A percentile compares a stretch with the other conserved stretches of the same genome.
Conservation (phyloP, 371 early-diverging fungal genomes). For the Entomophthora muscae region DNA sequence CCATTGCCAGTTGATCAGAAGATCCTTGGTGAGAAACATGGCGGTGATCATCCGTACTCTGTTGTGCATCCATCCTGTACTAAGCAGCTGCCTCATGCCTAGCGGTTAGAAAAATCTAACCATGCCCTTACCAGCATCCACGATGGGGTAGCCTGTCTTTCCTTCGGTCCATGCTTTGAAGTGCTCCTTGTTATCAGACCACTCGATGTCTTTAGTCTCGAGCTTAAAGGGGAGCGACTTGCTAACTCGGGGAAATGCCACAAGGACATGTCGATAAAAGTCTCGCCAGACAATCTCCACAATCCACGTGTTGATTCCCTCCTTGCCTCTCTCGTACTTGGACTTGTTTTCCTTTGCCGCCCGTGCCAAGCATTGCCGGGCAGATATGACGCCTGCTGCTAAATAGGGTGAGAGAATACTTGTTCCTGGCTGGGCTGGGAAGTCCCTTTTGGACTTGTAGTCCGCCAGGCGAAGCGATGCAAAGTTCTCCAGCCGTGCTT, state of each 20-base stretch:
- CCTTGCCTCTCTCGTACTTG: neutral
- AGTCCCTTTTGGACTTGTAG: conserved; percentile 15
- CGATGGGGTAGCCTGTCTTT: conserved; percentile 46
- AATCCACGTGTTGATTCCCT: conserved; percentile 16
- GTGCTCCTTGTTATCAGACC: conserved; percentile 14
- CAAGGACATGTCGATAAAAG: conserved; percentile 36
- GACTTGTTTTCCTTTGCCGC: neutral
- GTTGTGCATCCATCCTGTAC: conserved; percentile 45
- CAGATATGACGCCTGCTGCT: conserved; percentile 24
- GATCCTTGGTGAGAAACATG: conserved; percentile 43
- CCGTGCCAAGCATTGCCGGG: conserved; percentile 14
- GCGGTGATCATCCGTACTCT: conserved; percentile 41
- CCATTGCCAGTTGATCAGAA: conserved; percentile 39
- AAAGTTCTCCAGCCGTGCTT: conserved; percentile 13
- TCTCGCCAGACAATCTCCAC: conserved; percentile 38
- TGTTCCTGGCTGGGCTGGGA: conserved; percentile 13
- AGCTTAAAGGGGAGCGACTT: conserved; percentile 33
- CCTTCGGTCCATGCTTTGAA: conserved; percentile 38
- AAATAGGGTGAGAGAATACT: conserved; percentile 17
- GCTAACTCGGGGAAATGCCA: conserved; percentile 34
- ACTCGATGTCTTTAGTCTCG: conserved; percentile 20
- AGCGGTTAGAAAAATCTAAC: conserved; percentile 1
- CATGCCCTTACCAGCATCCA: conserved; percentile 32
- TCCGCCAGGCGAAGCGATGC: conserved; percentile 9
- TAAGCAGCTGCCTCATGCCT: conserved; percentile 28